Percentiles rank a stretch among this genome's conserved stretches.
These are phyloP conservation scores for Cladophialophora chaetospira DNA, from an alignment of 2,329 filamentous ascomycete genomes.

Conservation along the genomic window DNA sequence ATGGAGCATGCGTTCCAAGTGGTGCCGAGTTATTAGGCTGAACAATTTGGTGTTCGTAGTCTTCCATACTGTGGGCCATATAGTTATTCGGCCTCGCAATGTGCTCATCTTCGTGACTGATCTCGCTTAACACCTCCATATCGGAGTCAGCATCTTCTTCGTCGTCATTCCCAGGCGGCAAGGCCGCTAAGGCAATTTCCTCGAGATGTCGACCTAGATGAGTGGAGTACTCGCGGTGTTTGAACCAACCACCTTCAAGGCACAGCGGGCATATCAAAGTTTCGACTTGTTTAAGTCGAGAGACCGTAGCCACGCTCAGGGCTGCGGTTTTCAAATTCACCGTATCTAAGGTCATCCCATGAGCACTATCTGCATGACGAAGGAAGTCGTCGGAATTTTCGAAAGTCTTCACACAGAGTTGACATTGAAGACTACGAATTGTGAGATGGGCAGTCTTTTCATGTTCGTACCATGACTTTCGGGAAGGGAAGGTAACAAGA, in stretches of 20 bases:
- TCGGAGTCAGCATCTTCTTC: background rate
- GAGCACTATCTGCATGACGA: background rate
- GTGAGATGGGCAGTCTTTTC: background rate
- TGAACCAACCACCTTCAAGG: background rate
- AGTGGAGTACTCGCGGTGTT: slow-evolving; percentile 1
- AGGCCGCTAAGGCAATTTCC: slow-evolving; percentile 7
- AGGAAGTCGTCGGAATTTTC: background rate
- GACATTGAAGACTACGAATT: background rate
- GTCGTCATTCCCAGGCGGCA: background rate
- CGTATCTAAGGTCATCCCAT: background rate
- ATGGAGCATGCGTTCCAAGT: too few species aligned
- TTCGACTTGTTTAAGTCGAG: background rate
- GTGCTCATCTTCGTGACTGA: too few species aligned
- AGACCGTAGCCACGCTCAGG: background rate
- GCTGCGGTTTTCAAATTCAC: background rate
- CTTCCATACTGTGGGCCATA: too few species aligned
- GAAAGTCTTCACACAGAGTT: background rate
- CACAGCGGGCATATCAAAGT: slow-evolving; percentile 8
- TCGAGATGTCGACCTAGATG: slow-evolving; percentile 13
- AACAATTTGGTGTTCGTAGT: too few species aligned
- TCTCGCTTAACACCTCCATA: background rate
- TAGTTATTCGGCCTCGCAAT: too few species aligned
- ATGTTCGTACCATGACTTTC: background rate
- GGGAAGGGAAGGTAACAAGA: background rate
- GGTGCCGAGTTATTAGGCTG: too few species aligned